Base-by-base conservation (phyloP, 352 stramenopile genomes). In the Phytopythium kandeliae region DNA sequence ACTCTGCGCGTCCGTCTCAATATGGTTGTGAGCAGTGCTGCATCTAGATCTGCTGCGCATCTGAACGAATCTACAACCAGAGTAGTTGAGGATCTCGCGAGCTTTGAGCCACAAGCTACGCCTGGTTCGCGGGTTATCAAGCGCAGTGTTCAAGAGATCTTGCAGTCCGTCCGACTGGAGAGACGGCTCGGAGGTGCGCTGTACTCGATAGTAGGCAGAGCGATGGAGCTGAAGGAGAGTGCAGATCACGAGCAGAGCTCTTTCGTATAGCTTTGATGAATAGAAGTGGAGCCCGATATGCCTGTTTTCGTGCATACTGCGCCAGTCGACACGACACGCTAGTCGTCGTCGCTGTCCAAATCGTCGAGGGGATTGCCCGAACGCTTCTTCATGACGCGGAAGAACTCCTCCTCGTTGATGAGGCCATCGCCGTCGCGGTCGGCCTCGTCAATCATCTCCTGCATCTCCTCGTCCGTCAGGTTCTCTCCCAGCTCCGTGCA, bases 401-500 rank as follows among this genome's bases (percentile, higher is more conserved):
- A 97, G 63, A 98, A 98, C 54, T 98, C 93, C 25, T 98, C 92
- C 43, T 97, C 85, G 55, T 96, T 97, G 62, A 98, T 97, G 19
- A 97, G 69, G 0, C 91, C 92, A 57, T 98, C 92, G 34, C 90
- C 81, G 51, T 97, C 90, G 13, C 92, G 77, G 50, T 98, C 93
- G 16, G 92, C 92, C 60, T 98, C 93, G 55, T 97, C 92, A 48
- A 98, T 97, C 92, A 98, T 98, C 55, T 98, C 90, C 60, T 97
- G 86, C 54, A 90, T 87, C 61, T 90, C 78, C 41, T 86, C 74
- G 50, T 90, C 78, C 19, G 78, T 89, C 34, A 87, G 60, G 26
- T 60, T 80, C 65, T 87, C 71, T 5, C 71, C 69, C 28, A 89
- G 51, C 63, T 98, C 92, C 2, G 72, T 87, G 48, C 86, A 96